Base-by-base conservation (phyloP, 1,139 yeast species). In the Candida dubliniensis region DNA sequence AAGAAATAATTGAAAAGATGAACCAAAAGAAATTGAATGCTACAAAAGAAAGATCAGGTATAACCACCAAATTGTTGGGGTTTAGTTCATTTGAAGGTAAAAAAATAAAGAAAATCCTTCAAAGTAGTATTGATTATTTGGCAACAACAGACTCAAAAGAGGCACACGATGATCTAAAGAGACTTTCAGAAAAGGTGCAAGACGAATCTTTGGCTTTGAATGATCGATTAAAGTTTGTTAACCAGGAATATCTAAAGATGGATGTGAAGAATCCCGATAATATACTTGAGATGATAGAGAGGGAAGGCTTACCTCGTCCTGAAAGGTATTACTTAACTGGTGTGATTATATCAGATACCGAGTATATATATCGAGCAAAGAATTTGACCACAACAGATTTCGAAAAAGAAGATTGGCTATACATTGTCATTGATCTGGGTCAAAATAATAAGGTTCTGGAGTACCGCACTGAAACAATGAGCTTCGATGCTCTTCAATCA, bases 1-100 rank as follows among this genome's bases (percentile, higher is more conserved):
- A 56, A 1, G 43, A 49, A 3, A 36, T 56, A 9, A 49, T 67
- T 7, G 44, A 47, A 25, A 51, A 56, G 8, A 60, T 65, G 57
- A 50, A 58, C 30, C 41, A 41, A 10, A 47, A 53, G 39, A 59
- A 60, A 37, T 41, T 50, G 8, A 50, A 47, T 23, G 29, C 50
- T 6, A 45, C 56, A 36, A 40, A 50, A 34, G 48, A 55, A 31
- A 49, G 71, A 38, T 41, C 54, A 12, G 45, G 53, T 34, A 36
- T 56, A 10, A 53, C 66, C 30, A 52, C 54, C 29, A 50, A 54
- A 38, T 55, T 69, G 26, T 63, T 69, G 64, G 51, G 55, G 6
- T 52, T 61, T 42, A 67, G 57, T 42, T 63, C 71, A 9, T 69
- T 68, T 48, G 74, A 67, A 49, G 76, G 76, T 1, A 69, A 69